Conservation (phyloP, 148 eudicot species). For the Diospyros lotus region DNA sequence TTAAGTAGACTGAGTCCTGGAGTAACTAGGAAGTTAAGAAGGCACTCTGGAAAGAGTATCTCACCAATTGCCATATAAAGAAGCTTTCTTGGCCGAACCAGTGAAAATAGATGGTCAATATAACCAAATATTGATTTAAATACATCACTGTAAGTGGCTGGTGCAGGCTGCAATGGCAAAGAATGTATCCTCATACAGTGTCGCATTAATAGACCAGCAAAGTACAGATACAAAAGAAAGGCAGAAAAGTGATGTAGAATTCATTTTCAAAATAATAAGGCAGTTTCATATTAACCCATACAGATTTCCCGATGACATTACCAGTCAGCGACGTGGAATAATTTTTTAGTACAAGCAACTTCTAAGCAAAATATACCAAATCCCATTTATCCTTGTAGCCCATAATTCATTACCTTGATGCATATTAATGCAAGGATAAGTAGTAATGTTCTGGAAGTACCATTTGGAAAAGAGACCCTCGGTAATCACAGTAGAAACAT, state of each 20-base stretch:
- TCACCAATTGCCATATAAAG: constrained; percentile 40
- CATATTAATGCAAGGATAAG: too few relatives aligned
- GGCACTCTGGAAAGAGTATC: neutral
- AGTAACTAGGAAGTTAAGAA: neutral
- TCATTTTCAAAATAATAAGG: neutral
- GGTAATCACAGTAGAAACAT: too few relatives aligned
- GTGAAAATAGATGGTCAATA: constrained; percentile 30
- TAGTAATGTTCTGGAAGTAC: too few relatives aligned
- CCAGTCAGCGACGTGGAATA: too few relatives aligned
- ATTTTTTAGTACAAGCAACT: too few relatives aligned
- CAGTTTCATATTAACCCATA: neutral
- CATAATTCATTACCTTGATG: too few relatives aligned
- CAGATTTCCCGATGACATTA: neutral
- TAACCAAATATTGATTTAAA: constrained; percentile 25
- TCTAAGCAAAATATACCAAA: too few relatives aligned
- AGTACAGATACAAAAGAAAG: neutral
- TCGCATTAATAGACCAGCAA: constrained; percentile 5
- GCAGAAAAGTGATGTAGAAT: neutral
- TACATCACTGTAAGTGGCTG: constrained; percentile 26
- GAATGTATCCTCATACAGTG: constrained; percentile 4
- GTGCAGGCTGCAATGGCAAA: constrained; percentile 15
- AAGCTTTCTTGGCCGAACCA: constrained; percentile 36
- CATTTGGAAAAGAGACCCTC: too few relatives aligned
- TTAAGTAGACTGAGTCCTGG: constrained; percentile 2
- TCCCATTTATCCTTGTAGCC: too few relatives aligned